These are phyloP conservation scores for Carex myosuroides DNA, from an alignment of 176 grass and related monocot species.

Conservation along the genomic window DNA sequence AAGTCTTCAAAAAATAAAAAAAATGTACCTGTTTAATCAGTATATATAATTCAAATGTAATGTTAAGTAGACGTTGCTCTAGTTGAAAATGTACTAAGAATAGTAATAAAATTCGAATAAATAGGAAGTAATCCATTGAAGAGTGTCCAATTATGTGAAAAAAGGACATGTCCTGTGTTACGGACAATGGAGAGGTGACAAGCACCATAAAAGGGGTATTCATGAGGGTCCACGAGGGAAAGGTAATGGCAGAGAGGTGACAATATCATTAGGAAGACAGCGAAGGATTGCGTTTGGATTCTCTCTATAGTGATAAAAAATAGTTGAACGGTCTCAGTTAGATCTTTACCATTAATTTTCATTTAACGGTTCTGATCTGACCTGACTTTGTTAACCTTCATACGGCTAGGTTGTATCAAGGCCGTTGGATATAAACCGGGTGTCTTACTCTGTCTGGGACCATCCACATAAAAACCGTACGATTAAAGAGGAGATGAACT, in stretches of 20 bases:
- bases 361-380: not conserved
- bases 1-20: not conserved
- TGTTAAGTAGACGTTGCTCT: not conserved
- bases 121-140: not conserved
- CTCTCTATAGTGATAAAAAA: not conserved
- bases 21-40: not conserved
- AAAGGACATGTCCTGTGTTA: not conserved
- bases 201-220: not conserved
- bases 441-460: not conserved
- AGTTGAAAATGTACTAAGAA: not conserved
- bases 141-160: not conserved
- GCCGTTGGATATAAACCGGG: not conserved
- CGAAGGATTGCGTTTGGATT: not conserved
- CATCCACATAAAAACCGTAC: not conserved
- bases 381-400: not conserved
- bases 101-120: not conserved
- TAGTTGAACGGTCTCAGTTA: not conserved
- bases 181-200: not conserved
- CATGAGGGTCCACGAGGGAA: not conserved
- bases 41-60: not conserved
- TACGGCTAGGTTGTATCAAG: not conserved
- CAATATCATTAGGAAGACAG: not conserved
- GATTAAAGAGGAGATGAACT: not conserved
- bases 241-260: not conserved
- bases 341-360: not conserved